Evolutionary conservation across 768 basidiomycete species (phyloP).

Genomic region (Serpula lacrymans): DNA sequence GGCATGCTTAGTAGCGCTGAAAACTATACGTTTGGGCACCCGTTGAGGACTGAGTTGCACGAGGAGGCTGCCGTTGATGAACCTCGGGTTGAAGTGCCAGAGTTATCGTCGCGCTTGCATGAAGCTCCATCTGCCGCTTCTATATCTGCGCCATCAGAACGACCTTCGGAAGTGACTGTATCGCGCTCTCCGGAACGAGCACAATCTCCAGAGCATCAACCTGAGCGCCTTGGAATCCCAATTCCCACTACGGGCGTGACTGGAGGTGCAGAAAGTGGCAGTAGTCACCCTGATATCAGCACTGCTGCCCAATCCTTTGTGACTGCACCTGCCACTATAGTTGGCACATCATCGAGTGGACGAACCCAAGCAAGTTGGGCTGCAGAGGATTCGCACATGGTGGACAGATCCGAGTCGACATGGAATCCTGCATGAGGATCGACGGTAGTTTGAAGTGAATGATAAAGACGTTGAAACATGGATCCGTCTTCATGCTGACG

Average conservation of each 20-base stretch:
- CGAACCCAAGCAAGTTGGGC: slow-evolving; percentile 48
- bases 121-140: slow-evolving; percentile 9
- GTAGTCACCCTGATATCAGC: slow-evolving; percentile 59
- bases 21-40: slow-evolving; percentile 74
- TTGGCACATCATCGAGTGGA: slow-evolving; percentile 49
- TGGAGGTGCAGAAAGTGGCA: slow-evolving; percentile 19
- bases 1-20: slow-evolving; percentile 50
- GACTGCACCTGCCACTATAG: slow-evolving; percentile 59
- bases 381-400: slow-evolving; percentile 41
- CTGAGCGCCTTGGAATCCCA: slow-evolving; percentile 21
- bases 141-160: slow-evolving; percentile 12
- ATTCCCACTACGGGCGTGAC: slow-evolving; percentile 16
- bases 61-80: slow-evolving; percentile 30
- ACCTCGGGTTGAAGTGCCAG: slow-evolving; percentile 18
- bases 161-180: slow-evolving; percentile 23
- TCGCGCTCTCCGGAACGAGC: slow-evolving; percentile 18
- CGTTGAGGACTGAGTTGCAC: slow-evolving; percentile 30
- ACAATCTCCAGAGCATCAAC: slow-evolving; percentile 11
- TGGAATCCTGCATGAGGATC: slow-evolving; percentile 39
- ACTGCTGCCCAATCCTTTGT: slow-evolving; percentile 68
- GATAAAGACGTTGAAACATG: too few relatives aligned
- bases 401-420: slow-evolving; percentile 34
- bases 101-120: slow-evolving; percentile 16
- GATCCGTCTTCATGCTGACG: too few relatives aligned
- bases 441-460: too few relatives aligned